Base-by-base conservation (phyloP, 129 eudicot genomes). In the Flaveria ramosissima region DNA sequence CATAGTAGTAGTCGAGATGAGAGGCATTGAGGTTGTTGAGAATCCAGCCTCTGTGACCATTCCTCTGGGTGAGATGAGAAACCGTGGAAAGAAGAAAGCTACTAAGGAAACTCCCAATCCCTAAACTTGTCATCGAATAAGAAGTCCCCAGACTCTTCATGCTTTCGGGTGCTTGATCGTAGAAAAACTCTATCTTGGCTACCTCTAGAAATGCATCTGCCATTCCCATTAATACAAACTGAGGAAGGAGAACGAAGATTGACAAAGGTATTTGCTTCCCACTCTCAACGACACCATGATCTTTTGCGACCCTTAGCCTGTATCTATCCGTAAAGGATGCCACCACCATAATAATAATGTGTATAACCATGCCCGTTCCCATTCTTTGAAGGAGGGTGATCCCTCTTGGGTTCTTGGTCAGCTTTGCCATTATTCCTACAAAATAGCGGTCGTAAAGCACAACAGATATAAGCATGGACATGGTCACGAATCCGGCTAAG, bases 121-220 rank as follows among this genome's bases (percentile, higher is more conserved):
- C 97, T 32, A 86, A 46, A 66, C 87, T 89, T 16, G 89, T 85
- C 84, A 79, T 88, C 10, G 89, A 89, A 74, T 83, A 91, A 6
- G 95, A 85, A 12, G 97, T 91, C 70, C 97, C 97, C 1, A 91
- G 85, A 69, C 92, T 88, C 81, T 91, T 88, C 97, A 91, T 91
- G 72, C 84, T 83, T 70, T 91, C 95, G 0, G 97, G 97, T 56
- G 97, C 95, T 79, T 91, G 97, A 75, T 91, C 97, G 14, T 91
- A 91, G 78, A 91, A 91, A 52, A 91, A 91, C 83, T 91, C 97
- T 20, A 91, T 81, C 89, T 87, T 91, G 13, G 92, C 94, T 1
- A 87, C 90, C 72, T 86, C 97, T 13, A 86, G 76, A 78, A 84
- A 85, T 4, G 96, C 87, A 62, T 92, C 96, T 0, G 97, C 96